These are phyloP conservation scores for Thermothielavioides terrestris DNA, from an alignment of 495 filamentous ascomycete species.

Conservation along the genomic window DNA sequence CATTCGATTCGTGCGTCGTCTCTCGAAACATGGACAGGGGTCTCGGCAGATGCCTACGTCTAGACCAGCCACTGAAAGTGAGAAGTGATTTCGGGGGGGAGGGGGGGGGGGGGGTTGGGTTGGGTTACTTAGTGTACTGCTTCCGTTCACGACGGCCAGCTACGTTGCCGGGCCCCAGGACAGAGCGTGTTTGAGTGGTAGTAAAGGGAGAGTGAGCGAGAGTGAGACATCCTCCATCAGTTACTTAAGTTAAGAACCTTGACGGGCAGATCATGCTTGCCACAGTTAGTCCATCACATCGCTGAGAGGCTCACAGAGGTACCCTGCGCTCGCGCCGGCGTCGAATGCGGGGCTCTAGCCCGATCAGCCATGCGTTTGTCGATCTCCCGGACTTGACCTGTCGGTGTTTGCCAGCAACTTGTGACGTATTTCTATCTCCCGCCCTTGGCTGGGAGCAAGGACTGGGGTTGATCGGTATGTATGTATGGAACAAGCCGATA, in stretches of 20 bases:
- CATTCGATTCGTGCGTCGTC: constrained; percentile 1
- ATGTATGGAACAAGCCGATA: not conserved
- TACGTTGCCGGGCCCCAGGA: no score
- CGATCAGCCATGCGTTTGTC: not conserved
- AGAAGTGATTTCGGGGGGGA: not conserved
- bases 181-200: no score
- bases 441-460: no score
- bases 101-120: not conserved
- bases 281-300: no score
- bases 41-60: not conserved
- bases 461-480: not conserved
- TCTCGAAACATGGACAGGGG: not conserved
- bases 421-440: constrained; percentile 1
- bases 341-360: no score
- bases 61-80: not conserved
- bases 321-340: no score
- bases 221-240: no score
- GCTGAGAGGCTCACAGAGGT: no score
- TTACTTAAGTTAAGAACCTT: no score
- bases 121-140: not conserved
- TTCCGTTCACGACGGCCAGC: not conserved
- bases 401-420: not conserved
- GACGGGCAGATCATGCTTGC: no score
- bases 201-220: no score
- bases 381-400: not conserved